phyloP scores from a whole-genome alignment of 1,284 basidiomycete species.

The Exobasidium rhododendri region DNA sequence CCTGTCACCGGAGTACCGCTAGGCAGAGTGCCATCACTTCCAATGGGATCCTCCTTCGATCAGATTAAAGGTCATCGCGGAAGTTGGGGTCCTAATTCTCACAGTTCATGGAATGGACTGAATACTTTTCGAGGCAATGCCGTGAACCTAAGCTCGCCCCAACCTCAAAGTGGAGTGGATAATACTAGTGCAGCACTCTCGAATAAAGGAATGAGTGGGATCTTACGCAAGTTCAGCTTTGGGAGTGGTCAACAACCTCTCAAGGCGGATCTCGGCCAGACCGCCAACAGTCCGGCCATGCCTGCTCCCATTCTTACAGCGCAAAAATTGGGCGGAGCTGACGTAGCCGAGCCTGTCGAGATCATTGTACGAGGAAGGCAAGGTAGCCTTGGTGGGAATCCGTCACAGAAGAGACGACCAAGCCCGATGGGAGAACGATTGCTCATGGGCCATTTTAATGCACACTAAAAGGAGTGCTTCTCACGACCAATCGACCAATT shows the following conservation, averaged over 20 bases:
- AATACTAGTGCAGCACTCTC: neutral
- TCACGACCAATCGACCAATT: no score
- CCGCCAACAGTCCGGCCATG: neutral
- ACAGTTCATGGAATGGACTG: constrained; percentile 1
- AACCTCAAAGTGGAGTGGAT: neutral
- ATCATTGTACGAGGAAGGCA: neutral
- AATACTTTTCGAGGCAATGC: neutral
- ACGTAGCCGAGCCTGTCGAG: neutral
- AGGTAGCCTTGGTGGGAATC: neutral
- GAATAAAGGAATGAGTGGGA: constrained; percentile 26
- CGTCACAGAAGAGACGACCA: constrained; percentile 29
- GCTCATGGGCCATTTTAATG: constrained; percentile 46
- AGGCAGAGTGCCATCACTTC: neutral
- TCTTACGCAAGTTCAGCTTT: constrained; percentile 38
- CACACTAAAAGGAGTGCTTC: constrained; percentile 25
- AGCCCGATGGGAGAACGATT: constrained; percentile 50
- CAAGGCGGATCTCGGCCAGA: neutral
- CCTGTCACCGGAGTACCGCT: neutral
- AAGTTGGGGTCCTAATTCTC: neutral
- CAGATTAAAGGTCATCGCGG: constrained; percentile 2
- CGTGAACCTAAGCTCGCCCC: neutral
- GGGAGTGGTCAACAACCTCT: constrained; percentile 17
- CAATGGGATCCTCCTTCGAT: constrained; percentile 6
- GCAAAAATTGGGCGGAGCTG: neutral
- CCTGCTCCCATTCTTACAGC: neutral